Evolutionary conservation across 805 yeast genomes (phyloP).

Genomic region (Cyberlindnera lachancei): DNA sequence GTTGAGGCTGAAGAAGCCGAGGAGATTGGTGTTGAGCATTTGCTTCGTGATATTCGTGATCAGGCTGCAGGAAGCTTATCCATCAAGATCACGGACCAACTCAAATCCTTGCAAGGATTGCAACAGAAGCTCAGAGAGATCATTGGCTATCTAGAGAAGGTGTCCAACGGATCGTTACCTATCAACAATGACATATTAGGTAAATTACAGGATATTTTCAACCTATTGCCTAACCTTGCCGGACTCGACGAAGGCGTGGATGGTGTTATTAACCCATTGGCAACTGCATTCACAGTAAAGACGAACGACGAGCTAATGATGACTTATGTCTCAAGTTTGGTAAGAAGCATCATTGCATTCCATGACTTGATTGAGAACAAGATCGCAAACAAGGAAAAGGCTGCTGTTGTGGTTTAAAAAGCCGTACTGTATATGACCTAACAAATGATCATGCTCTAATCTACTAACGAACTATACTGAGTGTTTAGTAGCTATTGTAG

Average conservation of each 20-base stretch:
- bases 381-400: constrained; percentile 62
- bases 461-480: too few species aligned
- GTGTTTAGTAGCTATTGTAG: too few species aligned
- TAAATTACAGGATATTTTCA: constrained; percentile 89
- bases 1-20: constrained; percentile 99
- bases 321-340: constrained; percentile 81
- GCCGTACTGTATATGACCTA: too few species aligned
- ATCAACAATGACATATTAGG: constrained; percentile 87
- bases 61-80: constrained; percentile 94
- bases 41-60: constrained; percentile 88
- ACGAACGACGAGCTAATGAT: constrained; percentile 96
- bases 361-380: constrained; percentile 96
- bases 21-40: constrained; percentile 97
- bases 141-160: constrained; percentile 68
- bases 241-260: constrained; percentile 28
- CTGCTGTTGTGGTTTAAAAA: constrained; percentile 22
- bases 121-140: constrained; percentile 75
- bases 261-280: constrained; percentile 40
- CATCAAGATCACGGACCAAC: constrained; percentile 78
- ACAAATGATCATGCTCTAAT: too few species aligned
- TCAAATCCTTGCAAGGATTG: constrained; percentile 80
- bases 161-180: constrained; percentile 65
- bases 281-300: constrained; percentile 80
- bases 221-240: constrained; percentile 76
- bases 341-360: constrained; percentile 91